These are phyloP conservation scores for Diaporthe capsici DNA, from an alignment of 2,329 filamentous ascomycete species.

Conservation along the genomic window DNA sequence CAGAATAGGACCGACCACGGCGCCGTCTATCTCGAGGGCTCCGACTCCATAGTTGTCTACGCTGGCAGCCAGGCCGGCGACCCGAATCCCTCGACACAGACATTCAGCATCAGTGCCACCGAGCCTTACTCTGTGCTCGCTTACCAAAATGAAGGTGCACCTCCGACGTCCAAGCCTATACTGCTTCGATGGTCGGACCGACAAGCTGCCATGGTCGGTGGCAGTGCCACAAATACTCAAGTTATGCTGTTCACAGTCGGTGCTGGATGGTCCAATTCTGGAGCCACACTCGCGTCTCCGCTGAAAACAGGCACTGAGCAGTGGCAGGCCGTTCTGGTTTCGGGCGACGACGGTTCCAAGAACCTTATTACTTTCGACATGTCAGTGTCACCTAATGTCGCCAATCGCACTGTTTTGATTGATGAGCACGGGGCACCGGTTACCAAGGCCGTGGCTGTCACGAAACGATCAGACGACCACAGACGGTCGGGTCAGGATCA, in stretches of 20 bases:
- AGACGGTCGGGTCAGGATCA: constrained; percentile 3
- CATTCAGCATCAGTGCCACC: constrained; percentile 79
- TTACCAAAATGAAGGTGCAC: constrained; percentile 67
- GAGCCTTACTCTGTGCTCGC: constrained; percentile 75
- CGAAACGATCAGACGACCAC: constrained; percentile 41
- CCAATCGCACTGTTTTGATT: constrained; percentile 78
- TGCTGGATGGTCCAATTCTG: constrained; percentile 77
- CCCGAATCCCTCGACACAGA: constrained; percentile 74
- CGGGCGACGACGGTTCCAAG: constrained; percentile 82
- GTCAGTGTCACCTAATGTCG: constrained; percentile 79
- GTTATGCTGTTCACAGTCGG: constrained; percentile 80
- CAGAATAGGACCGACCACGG: constrained; percentile 82
- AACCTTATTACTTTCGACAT: constrained; percentile 85
- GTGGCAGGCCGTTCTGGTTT: constrained; percentile 75
- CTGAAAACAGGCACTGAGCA: constrained; percentile 70
- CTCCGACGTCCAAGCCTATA: constrained; percentile 77
- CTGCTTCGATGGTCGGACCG: constrained; percentile 81
- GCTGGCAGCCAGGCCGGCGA: constrained; percentile 78
- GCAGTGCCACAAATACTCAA: constrained; percentile 73
- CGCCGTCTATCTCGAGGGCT: constrained; percentile 79
- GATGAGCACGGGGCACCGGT: constrained; percentile 70
- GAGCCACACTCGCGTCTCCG: constrained; percentile 72
- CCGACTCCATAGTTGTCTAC: constrained; percentile 83
- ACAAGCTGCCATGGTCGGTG: constrained; percentile 82
- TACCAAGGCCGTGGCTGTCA: constrained; percentile 60